A percentile compares a stretch with the other conserved stretches of the same genome.
These are phyloP conservation scores for Biancaea sappan DNA, from an alignment of 306 rosid species.

Conservation along the genomic window DNA sequence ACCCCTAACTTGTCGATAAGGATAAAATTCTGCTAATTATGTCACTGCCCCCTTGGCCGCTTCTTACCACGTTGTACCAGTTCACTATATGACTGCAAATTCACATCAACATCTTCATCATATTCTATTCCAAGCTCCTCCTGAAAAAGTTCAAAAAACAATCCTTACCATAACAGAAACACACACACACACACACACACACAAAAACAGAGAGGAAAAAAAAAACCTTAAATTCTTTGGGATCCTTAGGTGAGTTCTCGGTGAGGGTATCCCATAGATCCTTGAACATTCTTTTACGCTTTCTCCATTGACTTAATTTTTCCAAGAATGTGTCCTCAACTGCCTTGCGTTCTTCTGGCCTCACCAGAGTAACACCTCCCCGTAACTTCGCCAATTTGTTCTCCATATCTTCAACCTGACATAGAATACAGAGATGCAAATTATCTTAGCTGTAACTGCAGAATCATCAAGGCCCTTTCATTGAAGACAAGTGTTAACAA, in stretches of 20 bases:
- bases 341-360: conserved; percentile 80
- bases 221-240: conserved; percentile 78
- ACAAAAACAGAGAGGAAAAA: background rate
- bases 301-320: conserved; percentile 81
- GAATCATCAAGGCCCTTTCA: conserved; percentile 15
- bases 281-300: conserved; percentile 87
- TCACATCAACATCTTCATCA: conserved; percentile 53
- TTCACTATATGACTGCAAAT: conserved; percentile 65
- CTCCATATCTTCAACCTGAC: conserved; percentile 78
- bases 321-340: conserved; percentile 54
- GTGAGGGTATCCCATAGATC: conserved; percentile 92
- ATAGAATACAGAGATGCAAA: conserved; percentile 33
- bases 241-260: conserved; percentile 85
- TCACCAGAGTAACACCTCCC: conserved; percentile 86
- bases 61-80: conserved; percentile 65
- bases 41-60: conserved; percentile 60
- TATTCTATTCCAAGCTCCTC: conserved; percentile 70
- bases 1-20: conserved; percentile 23
- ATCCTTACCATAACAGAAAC: conserved; percentile 26
- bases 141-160: conserved; percentile 43
- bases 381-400: conserved; percentile 63
- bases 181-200: conserved; percentile 19
- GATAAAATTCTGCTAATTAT: conserved; percentile 28
- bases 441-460: conserved; percentile 16
- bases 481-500: conserved; percentile 20